Conservation (phyloP, 139 green algal genomes). For the Dunaliella primolecta region DNA sequence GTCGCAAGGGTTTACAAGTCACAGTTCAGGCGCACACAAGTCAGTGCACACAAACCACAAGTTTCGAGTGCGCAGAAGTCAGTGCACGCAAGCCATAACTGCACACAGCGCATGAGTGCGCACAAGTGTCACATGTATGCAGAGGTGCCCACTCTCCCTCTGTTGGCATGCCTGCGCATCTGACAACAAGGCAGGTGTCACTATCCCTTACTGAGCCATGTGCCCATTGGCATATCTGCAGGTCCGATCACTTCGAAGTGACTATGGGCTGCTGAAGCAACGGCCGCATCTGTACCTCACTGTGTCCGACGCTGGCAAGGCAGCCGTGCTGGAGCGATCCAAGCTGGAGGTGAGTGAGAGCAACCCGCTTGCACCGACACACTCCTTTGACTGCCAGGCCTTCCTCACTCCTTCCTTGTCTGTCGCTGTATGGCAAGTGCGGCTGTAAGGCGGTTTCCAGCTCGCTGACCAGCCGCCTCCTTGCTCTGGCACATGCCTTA, state of each 20-base stretch:
- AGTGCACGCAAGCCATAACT: too few relatives aligned
- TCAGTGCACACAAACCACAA: too few relatives aligned
- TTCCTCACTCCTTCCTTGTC: not conserved
- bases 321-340: not conserved
- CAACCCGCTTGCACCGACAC: not conserved
- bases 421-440: not conserved
- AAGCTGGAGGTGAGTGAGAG: constrained; percentile 8
- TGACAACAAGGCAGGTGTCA: too few relatives aligned
- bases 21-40: too few relatives aligned
- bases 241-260: constrained; percentile 55
- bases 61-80: too few relatives aligned
- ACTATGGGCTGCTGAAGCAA: constrained; percentile 82
- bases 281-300: constrained; percentile 69
- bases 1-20: too few relatives aligned
- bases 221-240: too few relatives aligned
- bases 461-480: not conserved
- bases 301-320: constrained; percentile 33
- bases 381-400: not conserved
- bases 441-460: not conserved
- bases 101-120: too few relatives aligned
- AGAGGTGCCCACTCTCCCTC: too few relatives aligned
- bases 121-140: too few relatives aligned
- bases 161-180: too few relatives aligned
- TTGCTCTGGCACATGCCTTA: not conserved
- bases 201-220: too few relatives aligned